A percentile compares a stretch with the other conserved stretches of the same genome.
phyloP scores from a whole-genome alignment of 164 flowering plant genomes.

The Vitis riparia region DNA sequence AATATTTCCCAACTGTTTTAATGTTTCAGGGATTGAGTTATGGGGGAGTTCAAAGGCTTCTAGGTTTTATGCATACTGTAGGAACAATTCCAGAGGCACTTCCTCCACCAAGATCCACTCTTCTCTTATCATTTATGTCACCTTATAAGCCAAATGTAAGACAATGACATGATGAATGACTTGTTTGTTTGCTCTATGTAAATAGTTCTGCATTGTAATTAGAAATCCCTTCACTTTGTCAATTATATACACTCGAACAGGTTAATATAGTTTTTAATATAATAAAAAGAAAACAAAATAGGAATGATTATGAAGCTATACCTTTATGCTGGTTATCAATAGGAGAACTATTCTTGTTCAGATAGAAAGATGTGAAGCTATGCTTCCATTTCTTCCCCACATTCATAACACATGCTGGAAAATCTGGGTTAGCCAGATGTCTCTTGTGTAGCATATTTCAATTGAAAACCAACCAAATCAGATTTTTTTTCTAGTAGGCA shows the following conservation, averaged over 20 bases:
- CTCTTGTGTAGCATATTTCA: too few species aligned
- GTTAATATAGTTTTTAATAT: too few species aligned
- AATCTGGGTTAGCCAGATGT: too few species aligned
- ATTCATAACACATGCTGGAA: too few species aligned
- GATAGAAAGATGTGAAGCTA: too few species aligned
- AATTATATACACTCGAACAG: background rate
- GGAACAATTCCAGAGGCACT: slow-evolving; percentile 64
- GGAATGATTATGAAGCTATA: too few species aligned
- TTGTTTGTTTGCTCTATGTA: background rate
- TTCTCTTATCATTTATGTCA: slow-evolving; percentile 54
- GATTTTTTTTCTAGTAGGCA: too few species aligned
- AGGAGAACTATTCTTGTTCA: too few species aligned
- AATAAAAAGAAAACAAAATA: too few species aligned
- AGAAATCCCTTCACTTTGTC: background rate
- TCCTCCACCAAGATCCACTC: slow-evolving; percentile 72
- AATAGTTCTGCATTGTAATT: background rate
- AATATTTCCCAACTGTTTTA: background rate
- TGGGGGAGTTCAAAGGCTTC: slow-evolving; percentile 57
- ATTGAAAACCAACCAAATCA: too few species aligned
- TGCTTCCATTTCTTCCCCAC: too few species aligned
- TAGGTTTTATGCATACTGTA: slow-evolving; percentile 58
- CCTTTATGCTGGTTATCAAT: too few species aligned
- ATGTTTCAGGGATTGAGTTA: slow-evolving; percentile 51
- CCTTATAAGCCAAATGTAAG: slow-evolving; percentile 65
- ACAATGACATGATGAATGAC: slow-evolving; percentile 2